These are phyloP conservation scores for Ajuga reptans DNA, from an alignment of 305 asterid species.

Conservation along the genomic window DNA sequence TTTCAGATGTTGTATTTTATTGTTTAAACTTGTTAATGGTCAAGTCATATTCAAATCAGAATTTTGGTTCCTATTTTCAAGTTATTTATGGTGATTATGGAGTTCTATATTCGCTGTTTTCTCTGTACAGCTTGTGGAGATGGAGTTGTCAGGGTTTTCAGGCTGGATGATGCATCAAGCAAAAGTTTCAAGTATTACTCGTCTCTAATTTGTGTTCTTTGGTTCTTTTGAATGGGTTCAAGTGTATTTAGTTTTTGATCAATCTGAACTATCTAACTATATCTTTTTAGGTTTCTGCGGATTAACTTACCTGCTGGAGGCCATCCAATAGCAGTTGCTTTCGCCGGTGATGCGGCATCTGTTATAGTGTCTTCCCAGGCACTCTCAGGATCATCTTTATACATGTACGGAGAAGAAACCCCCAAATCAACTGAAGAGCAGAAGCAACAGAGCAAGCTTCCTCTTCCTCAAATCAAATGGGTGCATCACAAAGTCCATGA, in stretches of 20 bases:
- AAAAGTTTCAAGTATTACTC: slow-evolving; percentile 92
- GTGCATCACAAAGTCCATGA: slow-evolving; percentile 79
- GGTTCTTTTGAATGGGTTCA: slow-evolving; percentile 2
- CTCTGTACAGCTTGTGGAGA: slow-evolving; percentile 75
- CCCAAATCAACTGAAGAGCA: slow-evolving; percentile 46
- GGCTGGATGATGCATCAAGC: slow-evolving; percentile 85
- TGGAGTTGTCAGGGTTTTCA: slow-evolving; percentile 82
- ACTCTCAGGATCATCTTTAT: slow-evolving; percentile 69
- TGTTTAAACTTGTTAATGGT: neutral
- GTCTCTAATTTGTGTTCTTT: slow-evolving; percentile 21
- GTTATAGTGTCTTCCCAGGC: slow-evolving; percentile 71
- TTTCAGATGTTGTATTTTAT: neutral
- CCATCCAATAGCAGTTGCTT: slow-evolving; percentile 75
- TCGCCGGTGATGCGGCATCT: slow-evolving; percentile 71
- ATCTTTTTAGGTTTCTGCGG: slow-evolving; percentile 63
- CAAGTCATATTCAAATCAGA: neutral
- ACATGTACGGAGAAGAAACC: slow-evolving; percentile 86
- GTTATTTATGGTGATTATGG: neutral
- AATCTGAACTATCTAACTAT: neutral
- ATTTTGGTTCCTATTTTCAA: neutral
- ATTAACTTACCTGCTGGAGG: slow-evolving; percentile 85
- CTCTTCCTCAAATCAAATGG: slow-evolving; percentile 92
- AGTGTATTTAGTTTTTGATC: neutral
- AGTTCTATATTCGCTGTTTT: neutral
- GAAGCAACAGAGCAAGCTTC: slow-evolving; percentile 71